Evolutionary conservation across 1,284 basidiomycete species (phyloP).

Genomic region (Ceraceosorus guamensis): DNA sequence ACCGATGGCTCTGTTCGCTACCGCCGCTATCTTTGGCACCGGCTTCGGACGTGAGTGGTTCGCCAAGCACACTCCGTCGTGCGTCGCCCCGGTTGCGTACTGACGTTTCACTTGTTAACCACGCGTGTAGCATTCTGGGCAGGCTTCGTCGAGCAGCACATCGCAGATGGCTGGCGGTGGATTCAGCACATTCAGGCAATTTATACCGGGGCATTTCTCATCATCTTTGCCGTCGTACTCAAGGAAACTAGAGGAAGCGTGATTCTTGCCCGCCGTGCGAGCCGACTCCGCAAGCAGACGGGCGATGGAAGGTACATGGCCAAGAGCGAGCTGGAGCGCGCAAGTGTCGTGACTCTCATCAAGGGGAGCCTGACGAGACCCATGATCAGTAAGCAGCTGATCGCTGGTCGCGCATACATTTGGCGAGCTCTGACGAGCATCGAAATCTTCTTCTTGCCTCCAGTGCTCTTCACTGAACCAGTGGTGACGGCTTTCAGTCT

Average conservation of each 20-base stretch:
- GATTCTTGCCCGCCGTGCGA: conserved; percentile 48
- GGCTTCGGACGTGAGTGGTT: conserved; percentile 59
- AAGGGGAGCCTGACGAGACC: conserved; percentile 64
- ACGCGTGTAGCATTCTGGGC: conserved; percentile 45
- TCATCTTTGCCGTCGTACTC: conserved; percentile 43
- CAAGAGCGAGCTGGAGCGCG: conserved; percentile 57
- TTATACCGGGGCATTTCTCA: conserved; percentile 21
- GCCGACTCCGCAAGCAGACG: conserved; percentile 49
- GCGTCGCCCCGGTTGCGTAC: no score
- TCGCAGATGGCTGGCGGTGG: conserved; percentile 65
- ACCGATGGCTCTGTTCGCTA: conserved; percentile 56
- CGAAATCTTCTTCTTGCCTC: conserved; percentile 52
- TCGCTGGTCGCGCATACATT: not conserved
- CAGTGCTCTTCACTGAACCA: conserved; percentile 60
- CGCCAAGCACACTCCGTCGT: no score
- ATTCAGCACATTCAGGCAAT: conserved; percentile 63
- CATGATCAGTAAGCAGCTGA: conserved; percentile 49
- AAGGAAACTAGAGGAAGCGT: conserved; percentile 48
- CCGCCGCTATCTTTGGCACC: conserved; percentile 53
- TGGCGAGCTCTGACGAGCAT: not conserved
- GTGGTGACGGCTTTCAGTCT: conserved; percentile 57
- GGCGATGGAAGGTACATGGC: conserved; percentile 61
- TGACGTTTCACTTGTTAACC: no score
- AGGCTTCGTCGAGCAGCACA: conserved; percentile 64
- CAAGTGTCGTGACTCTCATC: conserved; percentile 57